A percentile compares a stretch with the other conserved stretches of the same genome.
These are phyloP conservation scores for Hapsidospora chrysogenum DNA, from an alignment of 495 filamentous ascomycete species.

Conservation along the genomic window DNA sequence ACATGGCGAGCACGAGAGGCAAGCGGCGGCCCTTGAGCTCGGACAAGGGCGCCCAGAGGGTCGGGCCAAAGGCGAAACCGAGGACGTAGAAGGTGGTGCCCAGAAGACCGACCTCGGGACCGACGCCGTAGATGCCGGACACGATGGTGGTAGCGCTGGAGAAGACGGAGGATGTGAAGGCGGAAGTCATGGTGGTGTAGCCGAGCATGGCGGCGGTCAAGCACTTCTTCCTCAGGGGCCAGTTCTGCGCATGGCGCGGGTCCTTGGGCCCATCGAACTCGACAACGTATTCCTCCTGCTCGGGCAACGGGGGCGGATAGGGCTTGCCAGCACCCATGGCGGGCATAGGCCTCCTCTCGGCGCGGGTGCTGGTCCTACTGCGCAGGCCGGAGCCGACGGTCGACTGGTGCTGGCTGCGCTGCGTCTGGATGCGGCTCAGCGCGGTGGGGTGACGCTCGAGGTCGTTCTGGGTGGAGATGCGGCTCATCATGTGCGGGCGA, in stretches of 20 bases:
- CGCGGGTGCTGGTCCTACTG: constrained; percentile 29
- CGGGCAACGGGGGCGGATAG: constrained; percentile 56
- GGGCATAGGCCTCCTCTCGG: constrained; percentile 38
- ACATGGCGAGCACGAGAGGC: constrained; percentile 55
- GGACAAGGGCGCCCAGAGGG: constrained; percentile 53
- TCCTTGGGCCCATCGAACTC: constrained; percentile 71
- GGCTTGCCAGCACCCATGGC: constrained; percentile 58
- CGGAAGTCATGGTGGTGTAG: constrained; percentile 57
- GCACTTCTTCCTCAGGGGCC: constrained; percentile 56
- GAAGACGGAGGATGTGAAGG: constrained; percentile 59
- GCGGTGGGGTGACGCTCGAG: constrained; percentile 62
- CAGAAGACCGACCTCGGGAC: constrained; percentile 41
- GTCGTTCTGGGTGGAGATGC: constrained; percentile 45
- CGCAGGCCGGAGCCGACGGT: constrained; percentile 51
- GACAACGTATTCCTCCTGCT: constrained; percentile 70
- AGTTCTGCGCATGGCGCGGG: constrained; percentile 71
- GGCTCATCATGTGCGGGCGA: constrained; percentile 23
- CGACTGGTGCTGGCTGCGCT: constrained; percentile 52
- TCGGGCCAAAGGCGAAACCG: constrained; percentile 52
- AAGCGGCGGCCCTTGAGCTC: constrained; percentile 63
- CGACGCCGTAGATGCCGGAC: constrained; percentile 34
- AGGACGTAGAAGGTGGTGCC: constrained; percentile 57
- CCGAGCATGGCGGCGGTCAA: constrained; percentile 41
- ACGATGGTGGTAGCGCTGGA: constrained; percentile 41
- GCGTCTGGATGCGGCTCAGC: constrained; percentile 60